Percentiles rank a stretch among this genome's conserved stretches.
These are phyloP conservation scores for Xylaria sp. DNA, from an alignment of 2,329 filamentous ascomycete genomes.

Conservation along the genomic window DNA sequence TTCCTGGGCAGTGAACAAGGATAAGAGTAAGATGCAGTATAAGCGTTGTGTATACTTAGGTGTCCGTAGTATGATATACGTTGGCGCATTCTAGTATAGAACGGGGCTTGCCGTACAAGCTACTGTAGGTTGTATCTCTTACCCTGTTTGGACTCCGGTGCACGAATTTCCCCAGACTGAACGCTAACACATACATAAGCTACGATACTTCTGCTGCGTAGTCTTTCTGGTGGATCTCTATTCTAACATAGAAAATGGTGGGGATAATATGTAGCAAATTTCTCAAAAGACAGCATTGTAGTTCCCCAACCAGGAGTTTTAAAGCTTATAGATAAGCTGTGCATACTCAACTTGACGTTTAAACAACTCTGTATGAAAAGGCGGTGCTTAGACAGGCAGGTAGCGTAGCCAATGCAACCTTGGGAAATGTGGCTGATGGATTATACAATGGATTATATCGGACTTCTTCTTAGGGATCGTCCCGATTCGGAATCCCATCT, in stretches of 20 bases:
- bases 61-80: neutral
- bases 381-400: neutral
- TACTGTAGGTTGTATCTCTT: slow-evolving; percentile 6
- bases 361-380: no score
- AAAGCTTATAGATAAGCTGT: neutral
- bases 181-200: slow-evolving; percentile 1
- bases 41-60: neutral
- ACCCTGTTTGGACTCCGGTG: slow-evolving; percentile 34
- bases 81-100: neutral
- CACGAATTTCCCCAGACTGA: slow-evolving; percentile 24
- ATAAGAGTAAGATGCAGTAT: neutral
- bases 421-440: slow-evolving; percentile 10
- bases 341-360: neutral
- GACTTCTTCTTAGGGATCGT: slow-evolving; percentile 34
- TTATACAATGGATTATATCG: no score
- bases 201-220: neutral
- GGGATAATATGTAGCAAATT: neutral
- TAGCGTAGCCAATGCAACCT: neutral
- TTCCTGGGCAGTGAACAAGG: neutral
- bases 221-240: slow-evolving; percentile 6
- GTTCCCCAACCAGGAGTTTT: neutral
- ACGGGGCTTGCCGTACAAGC: slow-evolving; percentile 27
- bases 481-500: slow-evolving; percentile 25
- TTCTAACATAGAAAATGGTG: neutral
- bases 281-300: neutral